Base-by-base conservation (phyloP, 2,329 filamentous ascomycete species). In the Arthroderma uncinatum region DNA sequence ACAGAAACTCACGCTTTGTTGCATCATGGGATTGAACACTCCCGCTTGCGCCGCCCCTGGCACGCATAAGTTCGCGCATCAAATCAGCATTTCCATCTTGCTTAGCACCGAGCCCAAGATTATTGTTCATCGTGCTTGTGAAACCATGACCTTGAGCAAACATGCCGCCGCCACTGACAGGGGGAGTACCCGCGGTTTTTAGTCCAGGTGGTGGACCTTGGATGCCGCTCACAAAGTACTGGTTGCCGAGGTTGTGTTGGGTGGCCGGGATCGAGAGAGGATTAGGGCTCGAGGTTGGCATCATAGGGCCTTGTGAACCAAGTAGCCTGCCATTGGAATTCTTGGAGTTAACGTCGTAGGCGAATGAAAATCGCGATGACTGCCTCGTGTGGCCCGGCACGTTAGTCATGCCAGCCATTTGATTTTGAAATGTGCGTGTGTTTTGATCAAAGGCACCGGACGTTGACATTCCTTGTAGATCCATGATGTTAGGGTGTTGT, bases 1-100 rank as follows among this genome's bases (percentile, higher is more conserved):
- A 87, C 80, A 89, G 86, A 80, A 87, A 95, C 90, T 95, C 90
- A 95, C 90, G 90, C 89, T 95, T 95, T 84, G 84, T 85, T 75
- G 84, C 81, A 77, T 95, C 90, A 75, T 87, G 85, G 72, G 81
- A 79, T 74, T 89, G 86, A 72, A 79, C 81, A 71, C 81, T 82
- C 67, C 81, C 79, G 65, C 71, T 76, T 58, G 73, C 71, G 62
- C 77, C 72, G 68, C 81, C 80, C 67, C 83, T 82, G 68, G 82
- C 81, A 67, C 90, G 84, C 68, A 94, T 81, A 67, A 95, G 78
- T 70, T 89, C 87, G 71, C 90, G 87, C 74, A 95, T 82, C 70
- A 93, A 78, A 64, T 91, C 87, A 63, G 84, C 81, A 63, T 79
- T 82, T 54, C 75, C 78, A 65, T 94, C 91, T 73, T 93, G 90